Evolutionary conservation across 2,329 filamentous ascomycete species (phyloP).

Genomic region (Hymenotorrendiella dingleyae): DNA sequence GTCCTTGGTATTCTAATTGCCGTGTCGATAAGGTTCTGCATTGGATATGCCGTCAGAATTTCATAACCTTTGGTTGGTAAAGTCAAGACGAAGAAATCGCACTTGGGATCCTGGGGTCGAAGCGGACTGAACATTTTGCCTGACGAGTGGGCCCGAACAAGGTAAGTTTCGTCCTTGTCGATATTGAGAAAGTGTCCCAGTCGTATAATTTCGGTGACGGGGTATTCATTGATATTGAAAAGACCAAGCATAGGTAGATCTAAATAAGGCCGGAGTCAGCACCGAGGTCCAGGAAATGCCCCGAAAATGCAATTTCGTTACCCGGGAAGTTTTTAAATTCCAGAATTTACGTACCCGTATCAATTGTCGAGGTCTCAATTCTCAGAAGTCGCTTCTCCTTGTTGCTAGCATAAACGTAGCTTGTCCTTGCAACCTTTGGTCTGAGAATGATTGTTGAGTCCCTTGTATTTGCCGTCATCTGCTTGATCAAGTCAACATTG

Average conservation of each 20-base stretch:
- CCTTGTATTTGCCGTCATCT: conserved; percentile 7
- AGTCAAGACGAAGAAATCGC: neutral
- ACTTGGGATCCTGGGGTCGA: neutral
- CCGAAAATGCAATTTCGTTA: neutral
- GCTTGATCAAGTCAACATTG: conserved; percentile 3
- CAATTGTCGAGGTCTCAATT: conserved; percentile 5
- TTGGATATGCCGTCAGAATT: conserved; percentile 10
- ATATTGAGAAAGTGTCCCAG: conserved; percentile 3
- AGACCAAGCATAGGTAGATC: too few species aligned
- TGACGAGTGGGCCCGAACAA: conserved; percentile 5
- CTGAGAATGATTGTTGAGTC: conserved; percentile 4
- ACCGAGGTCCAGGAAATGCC: neutral
- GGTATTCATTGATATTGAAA: conserved; percentile 6
- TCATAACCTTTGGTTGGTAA: conserved; percentile 6
- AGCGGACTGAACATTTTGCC: neutral
- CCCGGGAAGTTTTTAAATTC: neutral
- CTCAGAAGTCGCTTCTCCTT: conserved; percentile 6
- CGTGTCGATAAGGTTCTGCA: neutral
- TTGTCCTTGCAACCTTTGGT: conserved; percentile 7
- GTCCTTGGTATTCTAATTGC: too few species aligned
- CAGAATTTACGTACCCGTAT: neutral
- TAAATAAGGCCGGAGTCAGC: too few species aligned
- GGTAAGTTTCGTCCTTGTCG: neutral
- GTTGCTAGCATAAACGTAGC: conserved; percentile 7
- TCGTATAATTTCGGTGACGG: conserved; percentile 1